A percentile compares a stretch with the other conserved stretches of the same genome.
Conservation (phyloP, 495 filamentous ascomycete species). For the Aspergillus baeticus region DNA sequence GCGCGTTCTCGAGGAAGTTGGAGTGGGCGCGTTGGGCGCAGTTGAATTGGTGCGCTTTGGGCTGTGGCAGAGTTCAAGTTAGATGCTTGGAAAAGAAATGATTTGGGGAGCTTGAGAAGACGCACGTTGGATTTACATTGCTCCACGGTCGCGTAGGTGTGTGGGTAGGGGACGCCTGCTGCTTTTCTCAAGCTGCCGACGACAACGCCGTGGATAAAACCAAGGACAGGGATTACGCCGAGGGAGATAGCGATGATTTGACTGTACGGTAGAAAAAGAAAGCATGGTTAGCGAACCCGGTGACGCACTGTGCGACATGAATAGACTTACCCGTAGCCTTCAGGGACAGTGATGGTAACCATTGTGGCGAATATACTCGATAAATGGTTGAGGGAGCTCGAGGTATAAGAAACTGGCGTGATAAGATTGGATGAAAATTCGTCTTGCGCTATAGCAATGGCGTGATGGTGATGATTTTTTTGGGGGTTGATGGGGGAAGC, state of each 20-base stretch:
- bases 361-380: constrained; percentile 24
- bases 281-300: background rate
- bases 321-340: constrained; percentile 47
- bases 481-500: background rate
- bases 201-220: constrained; percentile 56
- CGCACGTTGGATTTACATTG: constrained; percentile 53
- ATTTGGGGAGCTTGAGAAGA: background rate
- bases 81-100: background rate
- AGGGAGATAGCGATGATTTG: constrained; percentile 60
- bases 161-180: constrained; percentile 61
- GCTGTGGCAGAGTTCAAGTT: constrained; percentile 17
- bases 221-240: constrained; percentile 51
- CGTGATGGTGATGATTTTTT: background rate
- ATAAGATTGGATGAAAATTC: background rate
- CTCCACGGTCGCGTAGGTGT: constrained; percentile 59
- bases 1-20: constrained; percentile 68
- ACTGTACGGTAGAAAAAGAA: constrained; percentile 25
- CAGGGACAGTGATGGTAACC: constrained; percentile 42
- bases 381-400: background rate
- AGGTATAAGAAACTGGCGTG: background rate
- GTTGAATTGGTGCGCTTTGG: constrained; percentile 53
- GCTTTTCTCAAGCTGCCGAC: constrained; percentile 46
- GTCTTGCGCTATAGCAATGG: background rate
- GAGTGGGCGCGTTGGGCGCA: constrained; percentile 71
- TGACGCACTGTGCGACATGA: background rate